phyloP scores from a whole-genome alignment of 106 monocot species.

The Dendrobium huoshanense region DNA sequence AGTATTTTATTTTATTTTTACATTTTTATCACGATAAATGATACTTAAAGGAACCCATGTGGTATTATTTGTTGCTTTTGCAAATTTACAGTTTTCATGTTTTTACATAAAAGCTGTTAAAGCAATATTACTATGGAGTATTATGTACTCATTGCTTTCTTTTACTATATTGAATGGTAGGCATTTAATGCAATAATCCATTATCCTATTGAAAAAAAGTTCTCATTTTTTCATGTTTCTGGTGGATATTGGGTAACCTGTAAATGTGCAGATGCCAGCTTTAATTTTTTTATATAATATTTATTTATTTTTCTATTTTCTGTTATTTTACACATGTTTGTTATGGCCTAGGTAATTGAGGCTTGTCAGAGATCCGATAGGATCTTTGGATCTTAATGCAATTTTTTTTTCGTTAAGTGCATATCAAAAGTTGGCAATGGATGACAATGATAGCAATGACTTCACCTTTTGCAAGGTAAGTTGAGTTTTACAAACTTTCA shows the following conservation, averaged over 20 bases:
- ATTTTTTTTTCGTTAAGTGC: not conserved
- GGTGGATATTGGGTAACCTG: not conserved
- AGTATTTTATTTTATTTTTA: not conserved
- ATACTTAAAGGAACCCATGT: not conserved
- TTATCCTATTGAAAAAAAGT: not conserved
- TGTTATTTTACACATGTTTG: not conserved
- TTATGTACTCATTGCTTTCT: too few species aligned
- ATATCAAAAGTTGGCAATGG: constrained; percentile 10
- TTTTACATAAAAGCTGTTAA: too few species aligned
- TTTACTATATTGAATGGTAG: too few species aligned
- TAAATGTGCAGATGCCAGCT: not conserved
- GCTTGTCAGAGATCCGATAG: not conserved
- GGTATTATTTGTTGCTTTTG: not conserved
- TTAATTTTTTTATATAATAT: not conserved
- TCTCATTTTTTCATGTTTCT: not conserved
- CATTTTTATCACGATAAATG: too few species aligned
- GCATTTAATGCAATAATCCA: not conserved
- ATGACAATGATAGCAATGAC: constrained; percentile 24
- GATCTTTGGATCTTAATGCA: not conserved
- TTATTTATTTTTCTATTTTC: not conserved
- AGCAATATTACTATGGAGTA: too few species aligned
- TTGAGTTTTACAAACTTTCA: not conserved
- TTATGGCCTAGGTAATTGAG: not conserved
- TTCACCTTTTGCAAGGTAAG: constrained; percentile 52
- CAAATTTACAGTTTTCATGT: not conserved